Base-by-base conservation (phyloP, 495 filamentous ascomycete species). In the Wilcoxina mikolae region DNA sequence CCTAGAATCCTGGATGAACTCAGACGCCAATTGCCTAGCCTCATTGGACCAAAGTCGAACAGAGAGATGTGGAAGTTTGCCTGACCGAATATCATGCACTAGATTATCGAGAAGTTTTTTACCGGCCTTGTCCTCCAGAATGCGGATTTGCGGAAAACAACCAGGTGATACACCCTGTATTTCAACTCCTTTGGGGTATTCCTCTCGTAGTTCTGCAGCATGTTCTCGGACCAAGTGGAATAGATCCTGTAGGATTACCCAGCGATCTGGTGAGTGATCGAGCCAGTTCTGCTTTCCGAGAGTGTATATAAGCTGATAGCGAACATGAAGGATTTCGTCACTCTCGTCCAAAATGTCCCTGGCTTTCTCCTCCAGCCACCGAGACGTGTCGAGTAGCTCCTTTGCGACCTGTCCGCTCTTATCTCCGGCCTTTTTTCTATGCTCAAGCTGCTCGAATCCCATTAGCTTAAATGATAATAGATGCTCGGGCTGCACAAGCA, bases 401-500 rank as follows among this genome's bases (percentile, higher is more conserved):
- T 31, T 29, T 0, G 69, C 73, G 29, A 74, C 49, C 5, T 9
- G 9, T n/a, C n/a, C n/a, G n/a, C n/a, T n/a, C n/a, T n/a, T n/a
- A n/a, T 5, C 42, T 7, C 7, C 5, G 18, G 12, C 42, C 5
- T 5, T 17, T 5, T 17, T 35, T 15, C 7, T 5, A 15, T 35
- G 7, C 0, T 46, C 9, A 11, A 56, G 23, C 17, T 25, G 25
- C 49, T 87, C 80, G 1, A 82, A 61, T 0, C 76, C 80, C 70
- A 80, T 79, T 10, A 87, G 67, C 58, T 79, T 73, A 58, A 85
- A 79, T 0, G 83, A 87, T 0, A 86, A 71, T 0, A 85, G 64
- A 54, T 87, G 82, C 60, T 87, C 84, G 0, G 83, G 83, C 23
- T 82, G 75, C 0, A 76, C 64, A 0, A 86, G 57, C 5, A 85